Evolutionary conservation across 2,329 filamentous ascomycete genomes (phyloP).

Genomic region (Trichoderma aggressivum): DNA sequence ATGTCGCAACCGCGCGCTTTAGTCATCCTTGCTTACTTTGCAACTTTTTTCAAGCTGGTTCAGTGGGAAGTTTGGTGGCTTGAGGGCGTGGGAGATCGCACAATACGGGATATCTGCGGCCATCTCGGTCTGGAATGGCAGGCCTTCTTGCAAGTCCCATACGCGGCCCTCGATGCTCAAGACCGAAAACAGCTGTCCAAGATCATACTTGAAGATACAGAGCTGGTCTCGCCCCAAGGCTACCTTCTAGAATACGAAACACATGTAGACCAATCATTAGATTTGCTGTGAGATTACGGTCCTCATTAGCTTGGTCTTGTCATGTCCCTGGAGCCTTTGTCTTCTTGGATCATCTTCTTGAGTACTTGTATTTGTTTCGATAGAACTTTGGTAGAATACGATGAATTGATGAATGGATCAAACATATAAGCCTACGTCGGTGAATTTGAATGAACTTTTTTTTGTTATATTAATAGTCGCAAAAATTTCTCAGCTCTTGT

Average conservation of each 20-base stretch:
- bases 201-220: slow-evolving; percentile 43
- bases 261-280: not conserved
- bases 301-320: not conserved
- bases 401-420: not conserved
- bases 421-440: not conserved
- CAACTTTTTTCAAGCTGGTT: slow-evolving; percentile 47
- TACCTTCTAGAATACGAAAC: not conserved
- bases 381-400: not conserved
- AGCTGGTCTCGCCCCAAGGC: slow-evolving; percentile 34
- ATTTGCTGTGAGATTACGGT: not conserved
- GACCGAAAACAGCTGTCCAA: slow-evolving; percentile 37
- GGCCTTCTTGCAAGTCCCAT: slow-evolving; percentile 41
- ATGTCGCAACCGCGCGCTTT: slow-evolving; percentile 44
- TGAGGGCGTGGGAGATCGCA: slow-evolving; percentile 42
- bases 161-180: slow-evolving; percentile 34
- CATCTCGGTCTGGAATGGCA: slow-evolving; percentile 41
- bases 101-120: slow-evolving; percentile 43
- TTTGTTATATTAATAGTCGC: slow-evolving; percentile 12
- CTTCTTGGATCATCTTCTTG: not conserved
- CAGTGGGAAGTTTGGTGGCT: slow-evolving; percentile 49
- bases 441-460: not conserved
- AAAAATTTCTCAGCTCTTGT: slow-evolving; percentile 7
- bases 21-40: slow-evolving; percentile 51
- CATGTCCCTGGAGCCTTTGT: not conserved
- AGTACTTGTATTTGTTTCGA: not conserved